Base-by-base conservation (phyloP, 228 moss, liverwort and hornwort genomes). In the Sphagnum magellanicum region DNA sequence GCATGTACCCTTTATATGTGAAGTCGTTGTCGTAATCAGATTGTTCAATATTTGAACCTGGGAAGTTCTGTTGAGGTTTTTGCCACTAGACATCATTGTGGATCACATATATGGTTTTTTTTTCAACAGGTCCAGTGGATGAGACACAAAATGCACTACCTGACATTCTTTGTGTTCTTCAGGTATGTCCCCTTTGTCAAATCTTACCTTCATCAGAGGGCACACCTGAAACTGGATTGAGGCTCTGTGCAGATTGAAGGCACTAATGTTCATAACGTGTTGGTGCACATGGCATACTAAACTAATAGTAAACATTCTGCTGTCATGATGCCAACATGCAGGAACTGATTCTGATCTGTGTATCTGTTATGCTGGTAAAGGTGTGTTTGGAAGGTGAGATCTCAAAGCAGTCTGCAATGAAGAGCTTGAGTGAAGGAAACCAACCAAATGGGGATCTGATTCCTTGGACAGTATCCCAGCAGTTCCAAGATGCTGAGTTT, bases 381-480 rank as follows among this genome's bases (percentile, higher is more conserved):
- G 93, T 97, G 55, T 93, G 89, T 77, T 80, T 97, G 75, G 97
- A 97, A 77, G 97, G 97, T 57, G 83, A 80, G 68, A 93, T 97
- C 74, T 97, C 97, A 1, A 93, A 87, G 74, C 90, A 90, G 68
- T 97, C 97, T 65, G 81, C 90, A n/a, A 10, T 93, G 76, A 90
- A 76, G 74, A 90, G 97, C 77, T 72, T 97, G 71, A 82, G 83
- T 78, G 91, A 97, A 76, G 97, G 93, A 49, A 97, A 97, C 76
- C 79, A 91, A 71, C 93, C 97, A 48, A 91, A 89, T 72, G 97
- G 93, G 70, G 97, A 97, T 68, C 87, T 97, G 71, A 93, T 97
- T 63, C 97, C 97, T 61, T 97, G 97, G 97, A 97, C 97, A 49
- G 51, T 93, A 51, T 93, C 93, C n/a, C 97, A 93, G 68, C 97